Base-by-base conservation (phyloP, 2,329 filamentous ascomycete species). In the Aspergillus spinulosporus region DNA sequence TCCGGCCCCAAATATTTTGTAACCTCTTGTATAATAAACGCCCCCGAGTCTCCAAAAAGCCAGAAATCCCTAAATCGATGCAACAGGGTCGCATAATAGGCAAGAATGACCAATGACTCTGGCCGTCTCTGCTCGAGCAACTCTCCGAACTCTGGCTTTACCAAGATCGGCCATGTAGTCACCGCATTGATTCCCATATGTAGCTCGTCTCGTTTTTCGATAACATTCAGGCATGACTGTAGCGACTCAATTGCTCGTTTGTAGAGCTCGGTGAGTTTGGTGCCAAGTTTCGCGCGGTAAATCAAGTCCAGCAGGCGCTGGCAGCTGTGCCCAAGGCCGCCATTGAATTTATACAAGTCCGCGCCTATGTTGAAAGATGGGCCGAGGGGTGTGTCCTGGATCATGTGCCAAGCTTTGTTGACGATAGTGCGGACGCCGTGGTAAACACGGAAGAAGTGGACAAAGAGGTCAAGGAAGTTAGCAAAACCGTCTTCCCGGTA, bases 401-500 rank as follows among this genome's bases (percentile, higher is more conserved):
- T 39, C n/a, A 59, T 29, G 9, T 42, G 1, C 61, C 60, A 64
- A 1, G 63, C 49, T 3, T 60, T 37, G 4, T 42, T 26, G 26
- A 54, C 45, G 14, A 67, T 52, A 1, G 59, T 47, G 39, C 62
- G 63, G 1, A 71, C 58, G 3, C 70, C 69, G 2, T 59, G 60
- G 39, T 70, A 61, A 6, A 74, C 44, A 15, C 58, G 61, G 28
- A 70, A 46, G 14, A 58, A 66, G 29, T 64, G 59, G 1, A 61
- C 57, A 21, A 70, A 67, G 15, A 56, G 57, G n/a, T 69, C 58
- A 15, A 72, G 57, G 37, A 71, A 71, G 8, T 61, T 57, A 32
- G 74, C 68, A 36, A 81, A 78, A 40, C 72, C 63, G 12, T 60
- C 49, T n/a, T 69, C 70, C 40, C 77, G 71, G 51, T 74, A 70